Evolutionary conservation across 495 filamentous ascomycete species (phyloP), one percentile per base, ranked within the genome.

Genomic region (Daldinia concentrica): DNA sequence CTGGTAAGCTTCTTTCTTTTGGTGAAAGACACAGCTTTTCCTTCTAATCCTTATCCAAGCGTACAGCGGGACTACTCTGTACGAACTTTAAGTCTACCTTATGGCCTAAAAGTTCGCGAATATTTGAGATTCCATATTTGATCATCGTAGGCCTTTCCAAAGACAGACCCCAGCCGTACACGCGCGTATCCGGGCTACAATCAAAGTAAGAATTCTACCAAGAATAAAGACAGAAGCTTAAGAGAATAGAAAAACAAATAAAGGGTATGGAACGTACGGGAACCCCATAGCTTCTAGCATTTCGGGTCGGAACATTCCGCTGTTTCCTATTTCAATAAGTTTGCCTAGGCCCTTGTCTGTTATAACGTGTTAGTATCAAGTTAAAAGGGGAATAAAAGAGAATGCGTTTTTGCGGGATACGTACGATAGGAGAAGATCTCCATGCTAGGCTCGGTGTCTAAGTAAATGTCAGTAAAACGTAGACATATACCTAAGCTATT

Each of bases 61-160:
- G 87, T 58, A 95, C 88, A 4, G 93, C 93, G n/a, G 92, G 89
- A 78, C 92, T 95, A 66, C 82, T 89, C 80, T 94, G 89, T 54
- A 95, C 89, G 78, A 94, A 91, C 76, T 89, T 87, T 66, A 95
- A 81, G 77, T 95, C 90, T 51, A 95, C 90, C 78, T 93, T 92
- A 81, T 95, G 93, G 6, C 93, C 93, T 43, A 95, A 82, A 62
- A 96, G 83, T 79, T 95, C 93, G 77, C 92, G 89, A 72, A 95
- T 95, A 75, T 95, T 95, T 60, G 81, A 83, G 86, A 94, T 92
- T 56, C 86, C 90, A 75, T 95, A 95, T 77, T 97, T 95, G 76
- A 99, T 99, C 95, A 98, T 99, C 8, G 95, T 99, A 52, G 95
- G 95, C 74, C 95, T 82, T 86, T 98, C 95, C 79, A 98, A 80